phyloP scores from a whole-genome alignment of 768 basidiomycete genomes.

The Coprinopsis strossmayeri region DNA sequence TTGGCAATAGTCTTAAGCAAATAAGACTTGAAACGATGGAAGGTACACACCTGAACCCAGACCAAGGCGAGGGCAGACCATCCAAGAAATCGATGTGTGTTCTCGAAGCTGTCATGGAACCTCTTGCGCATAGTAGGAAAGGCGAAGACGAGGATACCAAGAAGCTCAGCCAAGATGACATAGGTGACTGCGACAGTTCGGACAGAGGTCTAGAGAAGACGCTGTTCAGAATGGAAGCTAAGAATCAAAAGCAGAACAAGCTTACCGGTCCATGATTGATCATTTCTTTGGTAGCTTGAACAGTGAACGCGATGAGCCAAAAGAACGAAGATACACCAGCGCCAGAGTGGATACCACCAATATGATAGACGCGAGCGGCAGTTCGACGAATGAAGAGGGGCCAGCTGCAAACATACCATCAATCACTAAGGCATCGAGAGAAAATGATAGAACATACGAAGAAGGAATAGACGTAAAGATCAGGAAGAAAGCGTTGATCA shows the following conservation, averaged over 20 bases:
- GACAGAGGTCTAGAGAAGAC: slow-evolving; percentile 12
- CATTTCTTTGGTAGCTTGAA: slow-evolving; percentile 32
- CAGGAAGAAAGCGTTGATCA: slow-evolving; percentile 46
- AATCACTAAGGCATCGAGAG: not conserved
- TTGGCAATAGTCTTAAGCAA: not conserved
- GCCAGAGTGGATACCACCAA: slow-evolving; percentile 51
- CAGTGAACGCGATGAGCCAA: slow-evolving; percentile 46
- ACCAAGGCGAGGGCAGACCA: slow-evolving; percentile 46
- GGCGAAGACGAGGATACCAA: slow-evolving; percentile 41
- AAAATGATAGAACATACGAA: slow-evolving; percentile 10
- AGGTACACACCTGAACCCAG: slow-evolving; percentile 35
- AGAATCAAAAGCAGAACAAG: not conserved
- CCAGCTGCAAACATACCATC: slow-evolving; percentile 14
- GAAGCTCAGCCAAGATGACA: slow-evolving; percentile 38
- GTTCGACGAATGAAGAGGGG: slow-evolving; percentile 37
- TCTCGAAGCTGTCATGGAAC: slow-evolving; percentile 50
- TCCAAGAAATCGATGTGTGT: slow-evolving; percentile 47
- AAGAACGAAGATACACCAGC: slow-evolving; percentile 44
- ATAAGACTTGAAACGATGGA: slow-evolving; percentile 10
- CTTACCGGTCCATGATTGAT: slow-evolving; percentile 14
- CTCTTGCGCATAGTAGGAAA: slow-evolving; percentile 39
- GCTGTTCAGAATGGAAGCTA: not conserved
- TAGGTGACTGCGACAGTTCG: slow-evolving; percentile 22
- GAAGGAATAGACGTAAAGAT: slow-evolving; percentile 35
- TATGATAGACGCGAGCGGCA: slow-evolving; percentile 46